A percentile compares a stretch with the other conserved stretches of the same genome.
These are phyloP conservation scores for Euphrasia confusa DNA, from an alignment of 257 asterid genomes.

Conservation along the genomic window DNA sequence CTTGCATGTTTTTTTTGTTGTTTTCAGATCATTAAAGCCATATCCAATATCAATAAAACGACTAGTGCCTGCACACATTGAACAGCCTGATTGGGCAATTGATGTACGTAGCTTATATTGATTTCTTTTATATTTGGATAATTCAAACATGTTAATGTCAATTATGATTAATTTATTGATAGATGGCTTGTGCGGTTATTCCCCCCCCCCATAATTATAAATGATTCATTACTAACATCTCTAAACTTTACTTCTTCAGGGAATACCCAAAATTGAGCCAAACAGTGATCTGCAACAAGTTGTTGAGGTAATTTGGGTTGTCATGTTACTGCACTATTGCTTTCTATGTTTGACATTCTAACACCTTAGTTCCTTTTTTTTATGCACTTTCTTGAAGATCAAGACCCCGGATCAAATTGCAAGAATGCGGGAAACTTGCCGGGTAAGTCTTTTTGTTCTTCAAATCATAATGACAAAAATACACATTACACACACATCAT, in stretches of 20 bases:
- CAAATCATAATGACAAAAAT: constrained; percentile 16
- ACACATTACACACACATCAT: neutral
- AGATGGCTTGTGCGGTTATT: neutral
- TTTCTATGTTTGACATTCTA: neutral
- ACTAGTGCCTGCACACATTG: constrained; percentile 66
- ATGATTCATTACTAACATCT: constrained; percentile 5
- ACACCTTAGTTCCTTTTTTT: constrained; percentile 27
- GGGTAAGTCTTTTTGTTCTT: constrained; percentile 51
- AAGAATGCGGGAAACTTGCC: constrained; percentile 87
- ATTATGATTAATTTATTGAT: neutral
- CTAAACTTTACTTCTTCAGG: constrained; percentile 39
- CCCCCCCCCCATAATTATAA: neutral
- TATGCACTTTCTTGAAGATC: constrained; percentile 51
- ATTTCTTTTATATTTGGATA: constrained; percentile 13
- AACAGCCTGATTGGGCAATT: constrained; percentile 90
- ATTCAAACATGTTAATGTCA: neutral
- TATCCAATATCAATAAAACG: constrained; percentile 76
- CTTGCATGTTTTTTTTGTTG: neutral
- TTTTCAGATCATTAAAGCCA: constrained; percentile 62
- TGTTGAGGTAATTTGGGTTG: constrained; percentile 68
- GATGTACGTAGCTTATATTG: constrained; percentile 57
- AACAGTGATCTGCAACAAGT: constrained; percentile 80
- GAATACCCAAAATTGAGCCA: constrained; percentile 88
- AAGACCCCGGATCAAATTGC: constrained; percentile 78
- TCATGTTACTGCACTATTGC: constrained; percentile 1